phyloP scores from a whole-genome alignment of 768 basidiomycete genomes.

The Tricholoma terreum region DNA sequence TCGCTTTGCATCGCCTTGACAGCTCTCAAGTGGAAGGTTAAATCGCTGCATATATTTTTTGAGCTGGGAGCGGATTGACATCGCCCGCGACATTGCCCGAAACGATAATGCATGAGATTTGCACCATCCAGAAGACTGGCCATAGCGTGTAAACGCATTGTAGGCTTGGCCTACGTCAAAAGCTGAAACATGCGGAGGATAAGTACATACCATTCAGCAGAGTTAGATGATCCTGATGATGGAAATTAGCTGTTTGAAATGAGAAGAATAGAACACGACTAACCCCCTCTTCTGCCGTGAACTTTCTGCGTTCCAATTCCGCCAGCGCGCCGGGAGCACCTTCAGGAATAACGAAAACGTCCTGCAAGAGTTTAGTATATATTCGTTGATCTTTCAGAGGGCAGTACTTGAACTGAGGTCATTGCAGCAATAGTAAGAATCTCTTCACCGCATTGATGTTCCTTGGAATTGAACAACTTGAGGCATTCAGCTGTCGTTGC shows the following conservation, averaged over 20 bases:
- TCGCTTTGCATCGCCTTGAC: constrained; percentile 82
- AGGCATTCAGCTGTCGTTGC: not conserved
- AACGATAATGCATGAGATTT: constrained; percentile 90
- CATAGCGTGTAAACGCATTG: constrained; percentile 86
- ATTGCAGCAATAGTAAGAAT: constrained; percentile 95
- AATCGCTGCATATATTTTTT: constrained; percentile 95
- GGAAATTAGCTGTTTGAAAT: not conserved
- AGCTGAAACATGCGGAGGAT: not conserved
- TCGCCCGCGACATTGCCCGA: constrained; percentile 87
- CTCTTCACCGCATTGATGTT: constrained; percentile 90
- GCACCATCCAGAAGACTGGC: constrained; percentile 89
- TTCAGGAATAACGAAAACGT: constrained; percentile 86
- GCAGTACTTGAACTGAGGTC: constrained; percentile 77
- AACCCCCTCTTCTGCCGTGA: constrained; percentile 97
- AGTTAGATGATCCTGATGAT: constrained; percentile 84
- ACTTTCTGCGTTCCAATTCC: constrained; percentile 91
- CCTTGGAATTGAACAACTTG: constrained; percentile 83
- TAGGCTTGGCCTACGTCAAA: constrained; percentile 53
- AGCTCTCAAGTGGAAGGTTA: constrained; percentile 76
- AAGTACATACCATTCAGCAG: constrained; percentile 72
- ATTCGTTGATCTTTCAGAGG: not conserved
- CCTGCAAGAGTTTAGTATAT: constrained; percentile 41
- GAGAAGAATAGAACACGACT: constrained; percentile 20
- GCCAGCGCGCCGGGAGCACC: constrained; percentile 83
- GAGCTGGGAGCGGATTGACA: constrained; percentile 93